Conservation (phyloP, 306 rosid genomes). For the Carpinus fangiana region DNA sequence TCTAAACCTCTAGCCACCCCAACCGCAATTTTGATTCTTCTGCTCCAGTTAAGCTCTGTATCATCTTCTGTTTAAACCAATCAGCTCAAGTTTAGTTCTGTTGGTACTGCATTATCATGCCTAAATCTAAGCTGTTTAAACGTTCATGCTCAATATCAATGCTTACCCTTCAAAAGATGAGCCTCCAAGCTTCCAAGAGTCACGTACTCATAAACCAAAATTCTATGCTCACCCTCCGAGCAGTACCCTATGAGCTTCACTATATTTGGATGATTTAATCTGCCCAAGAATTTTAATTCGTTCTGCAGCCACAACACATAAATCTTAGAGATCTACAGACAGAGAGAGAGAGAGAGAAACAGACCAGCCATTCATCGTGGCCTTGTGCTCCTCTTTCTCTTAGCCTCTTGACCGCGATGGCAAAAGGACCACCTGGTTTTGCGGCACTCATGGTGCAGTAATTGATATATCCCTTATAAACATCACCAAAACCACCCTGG, state of each 20-base stretch:
- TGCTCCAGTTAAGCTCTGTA: slow-evolving; percentile 36
- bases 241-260: slow-evolving; percentile 61
- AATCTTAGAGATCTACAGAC: not conserved
- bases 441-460: slow-evolving; percentile 29
- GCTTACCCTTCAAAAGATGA: slow-evolving; percentile 42
- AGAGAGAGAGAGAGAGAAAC: not conserved
- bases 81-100: not conserved
- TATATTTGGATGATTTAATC: slow-evolving; percentile 50
- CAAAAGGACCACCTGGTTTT: slow-evolving; percentile 27
- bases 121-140: not conserved
- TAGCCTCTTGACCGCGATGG: slow-evolving; percentile 48
- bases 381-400: slow-evolving; percentile 34
- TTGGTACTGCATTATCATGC: not conserved
- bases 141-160: not conserved
- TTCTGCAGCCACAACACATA: slow-evolving; percentile 41
- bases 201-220: slow-evolving; percentile 60
- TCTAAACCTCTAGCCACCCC: slow-evolving; percentile 53
- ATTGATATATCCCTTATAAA: slow-evolving; percentile 38
- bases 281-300: slow-evolving; percentile 44
- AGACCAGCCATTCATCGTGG: slow-evolving; percentile 47
- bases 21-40: slow-evolving; percentile 50
- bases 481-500: slow-evolving; percentile 50
- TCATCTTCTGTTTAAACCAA: slow-evolving; percentile 23
- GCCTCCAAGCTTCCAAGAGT: slow-evolving; percentile 55
- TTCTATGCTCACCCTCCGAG: slow-evolving; percentile 46